phyloP scores from a whole-genome alignment of 1,284 basidiomycete species.

The Bjerkandera adusta region DNA sequence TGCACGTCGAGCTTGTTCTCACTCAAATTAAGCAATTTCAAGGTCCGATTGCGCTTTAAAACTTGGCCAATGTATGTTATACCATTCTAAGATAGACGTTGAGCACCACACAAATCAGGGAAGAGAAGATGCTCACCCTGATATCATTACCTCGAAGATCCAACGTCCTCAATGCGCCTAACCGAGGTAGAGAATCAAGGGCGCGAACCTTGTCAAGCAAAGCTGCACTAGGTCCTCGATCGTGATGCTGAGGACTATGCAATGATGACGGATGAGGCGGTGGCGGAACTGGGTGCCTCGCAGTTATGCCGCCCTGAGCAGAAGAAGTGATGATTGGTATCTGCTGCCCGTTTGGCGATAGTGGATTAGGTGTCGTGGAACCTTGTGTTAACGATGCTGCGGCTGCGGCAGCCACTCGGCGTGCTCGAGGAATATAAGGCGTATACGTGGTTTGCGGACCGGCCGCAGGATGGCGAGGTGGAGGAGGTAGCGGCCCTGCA shows the following conservation, averaged over 20 bases:
- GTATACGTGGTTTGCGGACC: constrained; percentile 74
- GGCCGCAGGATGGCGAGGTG: constrained; percentile 53
- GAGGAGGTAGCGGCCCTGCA: constrained; percentile 49
- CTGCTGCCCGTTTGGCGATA: constrained; percentile 53
- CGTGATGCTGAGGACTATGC: constrained; percentile 21
- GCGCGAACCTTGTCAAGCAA: constrained; percentile 79
- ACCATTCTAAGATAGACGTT: constrained; percentile 51
- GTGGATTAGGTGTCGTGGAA: no score
- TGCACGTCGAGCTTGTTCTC: constrained; percentile 91
- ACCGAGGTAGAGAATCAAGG: constrained; percentile 78
- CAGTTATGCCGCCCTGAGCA: constrained; percentile 75
- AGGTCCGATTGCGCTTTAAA: constrained; percentile 91
- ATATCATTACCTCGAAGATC: constrained; percentile 94
- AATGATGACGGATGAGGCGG: constrained; percentile 13
- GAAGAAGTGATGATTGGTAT: constrained; percentile 76
- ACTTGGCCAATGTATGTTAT: constrained; percentile 93
- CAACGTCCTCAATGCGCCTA: constrained; percentile 85
- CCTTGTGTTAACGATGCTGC: constrained; percentile 26
- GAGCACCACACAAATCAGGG: constrained; percentile 12
- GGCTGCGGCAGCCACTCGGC: constrained; percentile 38
- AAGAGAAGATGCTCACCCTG: constrained; percentile 49
- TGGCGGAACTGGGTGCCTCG: constrained; percentile 48
- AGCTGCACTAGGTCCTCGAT: constrained; percentile 68
- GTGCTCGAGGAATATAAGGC: constrained; percentile 71
- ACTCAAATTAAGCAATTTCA: constrained; percentile 91